Percentiles rank a stretch among this genome's conserved stretches.
phyloP scores from a whole-genome alignment of 495 filamentous ascomycete genomes.

The Talaromyces nanjingensis region DNA sequence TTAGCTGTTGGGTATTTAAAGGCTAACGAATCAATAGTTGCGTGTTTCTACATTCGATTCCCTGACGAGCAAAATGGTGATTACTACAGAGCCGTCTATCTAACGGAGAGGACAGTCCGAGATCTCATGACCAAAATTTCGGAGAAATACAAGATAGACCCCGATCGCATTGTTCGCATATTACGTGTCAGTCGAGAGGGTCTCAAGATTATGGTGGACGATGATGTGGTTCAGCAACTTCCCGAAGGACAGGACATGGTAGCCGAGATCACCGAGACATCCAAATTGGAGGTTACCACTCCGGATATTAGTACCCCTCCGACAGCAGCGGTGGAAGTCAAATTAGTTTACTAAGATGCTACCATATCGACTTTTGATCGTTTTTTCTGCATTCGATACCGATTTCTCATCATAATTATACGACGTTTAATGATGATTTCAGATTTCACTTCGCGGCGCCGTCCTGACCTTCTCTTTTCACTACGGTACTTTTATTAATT shows the following conservation, averaged over 20 bases:
- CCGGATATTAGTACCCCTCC: conserved; percentile 10
- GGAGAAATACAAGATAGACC: conserved; percentile 71
- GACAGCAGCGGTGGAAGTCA: conserved; percentile 28
- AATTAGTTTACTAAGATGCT: conserved; percentile 26
- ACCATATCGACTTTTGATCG: not conserved
- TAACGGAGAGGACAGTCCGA: conserved; percentile 63
- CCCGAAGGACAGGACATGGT: conserved; percentile 89
- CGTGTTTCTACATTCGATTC: conserved; percentile 80
- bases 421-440: not conserved
- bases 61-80: conserved; percentile 48
- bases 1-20: conserved; percentile 6
- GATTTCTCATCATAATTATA: not conserved
- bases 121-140: conserved; percentile 68
- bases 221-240: conserved; percentile 81
- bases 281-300: conserved; percentile 9
- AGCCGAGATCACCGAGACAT: conserved; percentile 48
- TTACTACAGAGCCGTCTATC: conserved; percentile 81
- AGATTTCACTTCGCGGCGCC: not conserved
- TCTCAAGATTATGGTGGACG: conserved; percentile 78
- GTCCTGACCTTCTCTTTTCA: not conserved
- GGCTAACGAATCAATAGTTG: conserved; percentile 43
- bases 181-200: conserved; percentile 65
- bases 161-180: conserved; percentile 57
- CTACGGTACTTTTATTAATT: conserved; percentile 1
- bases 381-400: not conserved